Percentiles rank a stretch among this genome's conserved stretches.
These are phyloP conservation scores for Calycina herbarum DNA, from an alignment of 2,329 filamentous ascomycete species.

Conservation along the genomic window DNA sequence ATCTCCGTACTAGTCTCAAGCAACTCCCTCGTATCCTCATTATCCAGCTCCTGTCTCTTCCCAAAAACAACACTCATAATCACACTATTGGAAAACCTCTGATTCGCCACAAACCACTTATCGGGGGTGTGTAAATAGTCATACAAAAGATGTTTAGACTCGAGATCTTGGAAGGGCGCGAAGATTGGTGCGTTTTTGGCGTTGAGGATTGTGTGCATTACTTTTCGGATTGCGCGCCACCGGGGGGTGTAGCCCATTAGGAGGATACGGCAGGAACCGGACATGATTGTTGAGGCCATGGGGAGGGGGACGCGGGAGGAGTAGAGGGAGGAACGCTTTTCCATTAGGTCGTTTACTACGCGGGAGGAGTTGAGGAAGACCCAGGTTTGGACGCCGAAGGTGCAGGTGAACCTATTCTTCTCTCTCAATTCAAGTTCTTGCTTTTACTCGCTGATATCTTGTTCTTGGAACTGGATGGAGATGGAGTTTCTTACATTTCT, in stretches of 20 bases:
- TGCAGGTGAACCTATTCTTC: constrained; percentile 25
- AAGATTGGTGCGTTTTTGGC: constrained; percentile 24
- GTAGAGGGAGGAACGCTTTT: constrained; percentile 29
- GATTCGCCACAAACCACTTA: constrained; percentile 30
- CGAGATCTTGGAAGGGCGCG: constrained; percentile 35
- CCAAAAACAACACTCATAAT: constrained; percentile 39
- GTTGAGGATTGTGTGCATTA: constrained; percentile 35
- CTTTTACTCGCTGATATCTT: too few relatives aligned
- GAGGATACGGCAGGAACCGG: constrained; percentile 32
- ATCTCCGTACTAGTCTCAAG: constrained; percentile 31
- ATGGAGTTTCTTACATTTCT: constrained; percentile 23
- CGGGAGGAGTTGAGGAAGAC: constrained; percentile 45
- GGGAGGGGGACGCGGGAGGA: constrained; percentile 26
- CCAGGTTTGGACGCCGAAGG: constrained; percentile 41
- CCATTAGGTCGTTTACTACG: constrained; percentile 39
- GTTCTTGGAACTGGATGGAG: too few relatives aligned
- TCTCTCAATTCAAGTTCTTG: not conserved
- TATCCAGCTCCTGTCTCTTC: constrained; percentile 24
- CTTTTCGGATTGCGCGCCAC: constrained; percentile 35
- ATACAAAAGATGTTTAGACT: constrained; percentile 31
- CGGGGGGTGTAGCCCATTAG: constrained; percentile 34
- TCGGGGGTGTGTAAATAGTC: constrained; percentile 32
- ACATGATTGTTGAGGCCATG: constrained; percentile 32
- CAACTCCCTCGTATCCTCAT: constrained; percentile 25
- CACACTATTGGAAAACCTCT: constrained; percentile 34